Conservation (phyloP, 2,329 filamentous ascomycete species). For the Penicillium oxalicum region DNA sequence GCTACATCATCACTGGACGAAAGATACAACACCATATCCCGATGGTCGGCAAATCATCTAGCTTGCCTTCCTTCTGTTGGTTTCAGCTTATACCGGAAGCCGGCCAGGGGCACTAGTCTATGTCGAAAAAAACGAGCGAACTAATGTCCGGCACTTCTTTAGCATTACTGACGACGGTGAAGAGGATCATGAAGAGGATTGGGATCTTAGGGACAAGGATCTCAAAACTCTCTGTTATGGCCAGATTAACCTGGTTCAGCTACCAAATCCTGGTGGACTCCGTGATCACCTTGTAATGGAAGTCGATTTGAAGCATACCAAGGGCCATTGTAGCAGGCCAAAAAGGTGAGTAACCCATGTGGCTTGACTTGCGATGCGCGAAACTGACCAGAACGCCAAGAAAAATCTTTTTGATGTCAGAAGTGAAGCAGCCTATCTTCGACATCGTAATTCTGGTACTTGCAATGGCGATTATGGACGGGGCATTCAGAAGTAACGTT, state of each 20-base stretch:
- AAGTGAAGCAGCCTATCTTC: neutral
- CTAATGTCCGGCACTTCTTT: neutral
- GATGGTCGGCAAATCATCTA: neutral
- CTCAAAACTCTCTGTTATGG: neutral
- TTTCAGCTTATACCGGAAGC: neutral
- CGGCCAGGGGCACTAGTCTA: neutral
- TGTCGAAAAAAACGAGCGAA: neutral
- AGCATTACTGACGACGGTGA: neutral
- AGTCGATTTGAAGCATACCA: slow-evolving; percentile 1
- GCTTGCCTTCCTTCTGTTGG: neutral
- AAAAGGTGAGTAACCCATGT: neutral
- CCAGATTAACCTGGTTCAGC: neutral
- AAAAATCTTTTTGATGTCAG: neutral
- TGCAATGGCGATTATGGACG: neutral
- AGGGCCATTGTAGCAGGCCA: neutral
- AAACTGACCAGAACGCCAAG: neutral
- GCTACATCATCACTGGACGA: neutral
- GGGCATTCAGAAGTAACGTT: neutral
- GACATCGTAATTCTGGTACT: neutral
- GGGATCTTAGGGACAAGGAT: neutral
- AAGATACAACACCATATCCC: neutral
- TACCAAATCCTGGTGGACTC: neutral
- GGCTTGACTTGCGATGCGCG: neutral
- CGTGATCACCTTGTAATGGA: slow-evolving; percentile 1
- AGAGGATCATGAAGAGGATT: neutral